Conservation (phyloP, 75 land plant species). For the Cupressus sempervirens region DNA sequence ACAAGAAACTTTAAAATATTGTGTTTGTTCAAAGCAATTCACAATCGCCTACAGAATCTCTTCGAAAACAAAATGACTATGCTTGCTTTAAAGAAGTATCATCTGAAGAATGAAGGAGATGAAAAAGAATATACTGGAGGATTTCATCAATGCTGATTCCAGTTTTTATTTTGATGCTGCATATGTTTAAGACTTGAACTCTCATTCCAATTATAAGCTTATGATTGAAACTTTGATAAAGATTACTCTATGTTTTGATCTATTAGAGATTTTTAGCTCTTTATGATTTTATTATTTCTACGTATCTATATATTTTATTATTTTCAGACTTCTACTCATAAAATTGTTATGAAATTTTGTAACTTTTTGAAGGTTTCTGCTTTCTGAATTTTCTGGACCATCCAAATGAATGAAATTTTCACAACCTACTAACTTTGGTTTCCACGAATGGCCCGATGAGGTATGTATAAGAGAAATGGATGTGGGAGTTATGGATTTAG, state of each 20-base stretch:
- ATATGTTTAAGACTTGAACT: background rate
- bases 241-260: background rate
- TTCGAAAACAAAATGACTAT: background rate
- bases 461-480: too few species aligned
- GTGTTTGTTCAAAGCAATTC: background rate
- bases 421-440: too few species aligned
- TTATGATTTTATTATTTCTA: too few species aligned
- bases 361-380: background rate
- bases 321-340: too few species aligned
- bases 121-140: background rate
- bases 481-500: too few species aligned
- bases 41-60: background rate
- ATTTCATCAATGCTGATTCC: background rate
- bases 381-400: background rate
- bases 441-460: too few species aligned
- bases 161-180: background rate
- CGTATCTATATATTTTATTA: too few species aligned
- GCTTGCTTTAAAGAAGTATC: background rate
- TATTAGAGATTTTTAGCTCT: too few species aligned
- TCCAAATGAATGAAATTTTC: too few species aligned
- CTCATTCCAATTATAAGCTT: background rate
- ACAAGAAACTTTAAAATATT: background rate
- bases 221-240: background rate
- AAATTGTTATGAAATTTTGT: too few species aligned
- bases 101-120: background rate